Conservation (phyloP, 2,329 filamentous ascomycete genomes). For the Teratosphaeria viscida region DNA sequence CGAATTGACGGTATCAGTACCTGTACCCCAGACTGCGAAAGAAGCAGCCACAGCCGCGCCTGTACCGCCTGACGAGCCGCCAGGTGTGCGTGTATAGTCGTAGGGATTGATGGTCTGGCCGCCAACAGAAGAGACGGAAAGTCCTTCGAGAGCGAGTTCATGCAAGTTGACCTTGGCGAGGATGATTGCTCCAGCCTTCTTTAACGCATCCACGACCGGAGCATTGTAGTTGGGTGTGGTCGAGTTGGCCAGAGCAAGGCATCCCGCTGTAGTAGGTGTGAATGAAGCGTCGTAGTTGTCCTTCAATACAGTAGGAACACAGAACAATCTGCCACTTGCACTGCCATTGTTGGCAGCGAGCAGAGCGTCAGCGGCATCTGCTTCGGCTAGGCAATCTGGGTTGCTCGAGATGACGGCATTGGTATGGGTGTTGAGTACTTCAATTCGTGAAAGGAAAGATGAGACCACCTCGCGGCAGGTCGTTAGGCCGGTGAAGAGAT, state of each 20-base stretch:
- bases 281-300: conserved; percentile 51
- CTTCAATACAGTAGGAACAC: conserved; percentile 52
- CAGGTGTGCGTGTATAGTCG: conserved; percentile 53
- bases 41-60: conserved; percentile 50
- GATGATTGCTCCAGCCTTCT: conserved; percentile 24
- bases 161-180: conserved; percentile 37
- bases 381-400: conserved; percentile 36
- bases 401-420: conserved; percentile 50
- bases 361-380: conserved; percentile 40
- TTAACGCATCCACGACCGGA: conserved; percentile 18
- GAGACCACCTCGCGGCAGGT: conserved; percentile 47
- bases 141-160: conserved; percentile 53
- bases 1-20: conserved; percentile 44
- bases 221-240: conserved; percentile 34
- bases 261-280: conserved; percentile 49
- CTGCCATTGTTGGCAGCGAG: conserved; percentile 40
- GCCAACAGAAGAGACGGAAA: conserved; percentile 51
- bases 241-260: conserved; percentile 35
- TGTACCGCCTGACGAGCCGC: conserved; percentile 54
- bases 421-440: conserved; percentile 44
- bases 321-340: conserved; percentile 41
- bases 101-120: conserved; percentile 60
- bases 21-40: conserved; percentile 42
- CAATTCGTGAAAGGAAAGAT: conserved; percentile 47
- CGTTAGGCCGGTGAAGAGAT: conserved; percentile 42